A percentile compares a stretch with the other conserved stretches of the same genome.
Evolutionary conservation across 1,284 basidiomycete genomes (phyloP).

Genomic region (Ganoderma meredithae): DNA sequence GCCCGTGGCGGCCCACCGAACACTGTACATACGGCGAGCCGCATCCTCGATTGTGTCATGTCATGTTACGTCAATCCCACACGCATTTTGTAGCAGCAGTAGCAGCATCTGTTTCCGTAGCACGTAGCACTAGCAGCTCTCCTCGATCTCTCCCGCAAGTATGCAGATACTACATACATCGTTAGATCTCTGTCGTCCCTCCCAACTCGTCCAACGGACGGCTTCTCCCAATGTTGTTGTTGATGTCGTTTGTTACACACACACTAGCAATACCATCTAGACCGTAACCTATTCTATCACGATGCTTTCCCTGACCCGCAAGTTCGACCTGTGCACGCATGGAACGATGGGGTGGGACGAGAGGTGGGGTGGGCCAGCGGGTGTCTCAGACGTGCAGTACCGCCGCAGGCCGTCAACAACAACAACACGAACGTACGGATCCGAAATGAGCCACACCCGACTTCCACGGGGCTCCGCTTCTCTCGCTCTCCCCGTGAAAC

Average conservation of each 20-base stretch:
- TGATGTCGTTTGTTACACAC: background rate
- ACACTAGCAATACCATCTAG: conserved; percentile 6
- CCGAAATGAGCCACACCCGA: background rate
- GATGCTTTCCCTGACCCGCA: background rate
- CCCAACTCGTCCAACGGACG: background rate
- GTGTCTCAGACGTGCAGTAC: too few species aligned
- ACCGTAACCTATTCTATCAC: background rate
- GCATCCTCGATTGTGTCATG: background rate
- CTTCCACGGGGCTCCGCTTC: background rate
- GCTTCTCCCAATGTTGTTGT: background rate
- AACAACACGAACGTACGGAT: background rate
- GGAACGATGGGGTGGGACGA: background rate
- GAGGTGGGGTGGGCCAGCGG: background rate
- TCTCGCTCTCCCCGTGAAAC: too few species aligned
- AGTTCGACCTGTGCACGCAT: background rate
- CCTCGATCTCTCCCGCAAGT: background rate
- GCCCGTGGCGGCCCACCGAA: too few species aligned
- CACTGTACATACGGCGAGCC: conserved; percentile 5
- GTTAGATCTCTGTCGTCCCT: background rate
- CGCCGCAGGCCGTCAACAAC: background rate
- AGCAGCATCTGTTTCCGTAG: conserved; percentile 26
- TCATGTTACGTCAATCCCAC: background rate
- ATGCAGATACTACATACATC: background rate
- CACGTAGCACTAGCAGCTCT: conserved; percentile 25
- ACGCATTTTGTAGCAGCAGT: conserved; percentile 30